phyloP scores from a whole-genome alignment of 1,284 basidiomycete species.

The Irpex rosettiformis region DNA sequence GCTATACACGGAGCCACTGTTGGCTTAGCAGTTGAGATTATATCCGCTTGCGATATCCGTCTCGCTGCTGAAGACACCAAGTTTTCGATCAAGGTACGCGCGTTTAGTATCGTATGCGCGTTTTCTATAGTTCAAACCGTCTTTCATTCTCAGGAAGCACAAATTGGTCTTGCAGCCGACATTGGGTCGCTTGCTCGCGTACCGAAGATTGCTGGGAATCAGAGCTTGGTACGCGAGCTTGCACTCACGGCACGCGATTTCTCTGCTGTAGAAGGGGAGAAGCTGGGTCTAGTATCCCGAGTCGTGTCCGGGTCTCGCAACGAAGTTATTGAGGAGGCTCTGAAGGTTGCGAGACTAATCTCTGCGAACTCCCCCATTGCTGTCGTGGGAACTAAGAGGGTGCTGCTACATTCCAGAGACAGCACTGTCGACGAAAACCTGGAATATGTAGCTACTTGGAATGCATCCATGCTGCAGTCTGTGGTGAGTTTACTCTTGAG shows the following conservation, averaged over 20 bases:
- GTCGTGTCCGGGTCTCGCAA: slow-evolving; percentile 68
- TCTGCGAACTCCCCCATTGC: slow-evolving; percentile 83
- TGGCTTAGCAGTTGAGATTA: slow-evolving; percentile 79
- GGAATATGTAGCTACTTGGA: slow-evolving; percentile 79
- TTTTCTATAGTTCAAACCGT: too few species aligned
- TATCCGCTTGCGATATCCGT: slow-evolving; percentile 80
- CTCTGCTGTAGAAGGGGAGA: slow-evolving; percentile 63
- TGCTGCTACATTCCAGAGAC: slow-evolving; percentile 73
- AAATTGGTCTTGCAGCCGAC: slow-evolving; percentile 88
- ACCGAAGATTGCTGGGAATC: slow-evolving; percentile 80
- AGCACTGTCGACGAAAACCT: slow-evolving; percentile 81
- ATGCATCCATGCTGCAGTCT: slow-evolving; percentile 68
- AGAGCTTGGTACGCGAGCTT: slow-evolving; percentile 77
- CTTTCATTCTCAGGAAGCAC: slow-evolving; percentile 68
- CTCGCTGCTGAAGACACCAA: slow-evolving; percentile 60
- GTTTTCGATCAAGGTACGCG: slow-evolving; percentile 75
- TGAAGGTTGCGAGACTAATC: slow-evolving; percentile 66
- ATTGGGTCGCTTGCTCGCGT: slow-evolving; percentile 87
- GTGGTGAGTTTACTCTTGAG: slow-evolving; percentile 39
- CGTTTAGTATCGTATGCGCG: neutral
- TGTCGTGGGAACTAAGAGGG: slow-evolving; percentile 76
- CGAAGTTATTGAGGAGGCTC: slow-evolving; percentile 54
- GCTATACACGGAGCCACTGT: slow-evolving; percentile 77
- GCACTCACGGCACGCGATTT: slow-evolving; percentile 80
- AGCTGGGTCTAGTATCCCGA: slow-evolving; percentile 76